Conservation (phyloP, 2,329 filamentous ascomycete genomes). For the Aspergillus aculeatinus region DNA sequence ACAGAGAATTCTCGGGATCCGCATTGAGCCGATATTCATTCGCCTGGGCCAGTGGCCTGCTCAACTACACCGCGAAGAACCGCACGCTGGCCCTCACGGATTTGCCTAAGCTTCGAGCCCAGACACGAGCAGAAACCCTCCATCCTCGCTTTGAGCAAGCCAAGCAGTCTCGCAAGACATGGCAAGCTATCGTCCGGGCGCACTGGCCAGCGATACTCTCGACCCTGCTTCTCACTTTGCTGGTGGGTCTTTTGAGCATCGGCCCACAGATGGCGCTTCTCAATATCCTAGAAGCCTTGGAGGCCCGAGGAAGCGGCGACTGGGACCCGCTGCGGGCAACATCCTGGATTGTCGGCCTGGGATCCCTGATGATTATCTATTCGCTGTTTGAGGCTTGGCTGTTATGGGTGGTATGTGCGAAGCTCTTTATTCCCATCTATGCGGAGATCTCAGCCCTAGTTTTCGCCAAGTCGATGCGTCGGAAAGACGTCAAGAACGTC, state of each 20-base stretch:
- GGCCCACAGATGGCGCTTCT: slow-evolving; percentile 69
- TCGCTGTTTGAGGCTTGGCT: slow-evolving; percentile 64
- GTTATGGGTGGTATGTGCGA: slow-evolving; percentile 65
- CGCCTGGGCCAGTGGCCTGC: slow-evolving; percentile 59
- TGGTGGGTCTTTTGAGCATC: slow-evolving; percentile 61
- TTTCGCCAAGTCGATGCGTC: slow-evolving; percentile 73
- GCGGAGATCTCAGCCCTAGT: slow-evolving; percentile 69
- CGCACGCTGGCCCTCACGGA: slow-evolving; percentile 62
- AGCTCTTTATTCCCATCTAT: slow-evolving; percentile 66
- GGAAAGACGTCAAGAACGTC: slow-evolving; percentile 63
- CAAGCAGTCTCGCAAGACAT: slow-evolving; percentile 48
- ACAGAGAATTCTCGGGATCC: slow-evolving; percentile 61
- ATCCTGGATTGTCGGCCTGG: slow-evolving; percentile 67
- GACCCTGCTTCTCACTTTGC: slow-evolving; percentile 60
- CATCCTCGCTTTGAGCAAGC: slow-evolving; percentile 50
- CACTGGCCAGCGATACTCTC: slow-evolving; percentile 57
- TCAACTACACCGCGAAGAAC: slow-evolving; percentile 57
- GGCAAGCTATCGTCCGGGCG: slow-evolving; percentile 59
- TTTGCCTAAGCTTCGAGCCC: slow-evolving; percentile 60
- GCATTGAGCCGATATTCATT: slow-evolving; percentile 65
- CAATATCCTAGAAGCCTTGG: slow-evolving; percentile 64
- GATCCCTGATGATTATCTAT: slow-evolving; percentile 55
- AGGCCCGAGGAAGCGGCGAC: slow-evolving; percentile 51
- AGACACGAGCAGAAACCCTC: slow-evolving; percentile 52
- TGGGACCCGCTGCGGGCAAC: slow-evolving; percentile 56